Percentiles rank a stretch among this genome's conserved stretches.
phyloP scores from a whole-genome alignment of 2,329 filamentous ascomycete species.

The Sclerotinia spermophila region DNA sequence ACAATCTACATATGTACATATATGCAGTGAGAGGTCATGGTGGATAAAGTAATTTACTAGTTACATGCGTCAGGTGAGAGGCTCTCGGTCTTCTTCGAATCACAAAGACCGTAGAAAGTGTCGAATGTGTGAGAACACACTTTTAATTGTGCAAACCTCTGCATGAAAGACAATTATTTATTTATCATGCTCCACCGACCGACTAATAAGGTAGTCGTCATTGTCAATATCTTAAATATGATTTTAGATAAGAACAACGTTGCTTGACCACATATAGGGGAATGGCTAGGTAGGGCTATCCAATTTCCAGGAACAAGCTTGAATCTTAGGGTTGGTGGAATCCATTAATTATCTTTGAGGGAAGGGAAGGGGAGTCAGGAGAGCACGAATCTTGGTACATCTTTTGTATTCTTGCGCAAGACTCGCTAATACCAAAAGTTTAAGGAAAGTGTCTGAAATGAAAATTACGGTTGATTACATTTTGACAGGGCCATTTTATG shows the following conservation, averaged over 20 bases:
- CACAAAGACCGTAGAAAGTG: not conserved
- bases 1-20: no score
- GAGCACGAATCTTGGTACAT: not conserved
- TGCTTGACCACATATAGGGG: not conserved
- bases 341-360: not conserved
- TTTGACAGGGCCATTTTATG: slow-evolving; percentile 8
- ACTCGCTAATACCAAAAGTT: not conserved
- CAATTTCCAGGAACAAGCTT: not conserved
- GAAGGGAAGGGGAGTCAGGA: not conserved
- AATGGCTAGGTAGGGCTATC: not conserved
- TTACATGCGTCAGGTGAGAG: slow-evolving; percentile 2
- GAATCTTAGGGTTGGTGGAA: no score
- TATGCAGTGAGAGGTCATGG: slow-evolving; percentile 6
- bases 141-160: not conserved
- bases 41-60: not conserved
- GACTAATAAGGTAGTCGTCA: not conserved
- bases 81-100: slow-evolving; percentile 8
- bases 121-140: not conserved
- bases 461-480: slow-evolving; percentile 6
- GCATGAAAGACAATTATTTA: not conserved
- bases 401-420: not conserved
- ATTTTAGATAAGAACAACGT: not conserved
- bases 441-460: slow-evolving; percentile 8
- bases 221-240: not conserved
- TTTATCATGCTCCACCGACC: not conserved